Conservation (phyloP, 225 moss, liverwort and hornwort species). For the Neckera pumila region DNA sequence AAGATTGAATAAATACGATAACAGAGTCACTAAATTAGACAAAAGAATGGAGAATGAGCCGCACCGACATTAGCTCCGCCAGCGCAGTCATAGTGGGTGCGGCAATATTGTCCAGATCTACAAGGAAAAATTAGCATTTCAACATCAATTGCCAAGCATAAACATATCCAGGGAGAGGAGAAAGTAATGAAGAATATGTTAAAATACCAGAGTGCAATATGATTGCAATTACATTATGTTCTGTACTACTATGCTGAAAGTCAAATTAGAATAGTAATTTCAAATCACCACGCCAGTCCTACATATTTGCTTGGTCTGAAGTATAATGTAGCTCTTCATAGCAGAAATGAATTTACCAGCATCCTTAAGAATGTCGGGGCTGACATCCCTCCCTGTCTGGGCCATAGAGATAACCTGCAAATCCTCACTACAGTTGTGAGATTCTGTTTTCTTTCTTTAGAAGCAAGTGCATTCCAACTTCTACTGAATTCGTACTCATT, state of each 20-base stretch:
- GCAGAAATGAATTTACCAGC: slow-evolving; percentile 29
- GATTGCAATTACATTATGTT: too few relatives aligned
- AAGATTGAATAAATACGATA: neutral
- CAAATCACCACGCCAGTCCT: neutral
- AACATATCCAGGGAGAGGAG: neutral
- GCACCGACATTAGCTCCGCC: slow-evolving; percentile 53
- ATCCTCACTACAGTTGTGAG: neutral
- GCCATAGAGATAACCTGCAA: slow-evolving; percentile 89
- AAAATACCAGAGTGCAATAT: neutral
- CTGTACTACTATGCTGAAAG: neutral
- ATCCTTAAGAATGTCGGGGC: slow-evolving; percentile 66
- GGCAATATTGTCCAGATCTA: slow-evolving; percentile 27
- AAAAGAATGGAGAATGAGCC: neutral
- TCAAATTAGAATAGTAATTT: neutral
- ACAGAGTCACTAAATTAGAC: neutral
- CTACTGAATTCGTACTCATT: neutral
- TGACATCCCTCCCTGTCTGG: slow-evolving; percentile 79
- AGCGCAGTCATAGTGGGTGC: slow-evolving; percentile 37
- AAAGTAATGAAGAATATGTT: neutral
- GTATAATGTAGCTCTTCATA: neutral
- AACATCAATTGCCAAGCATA: neutral
- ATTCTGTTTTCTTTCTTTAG: neutral
- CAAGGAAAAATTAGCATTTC: neutral
- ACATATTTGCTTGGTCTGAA: neutral
- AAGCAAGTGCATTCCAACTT: neutral